Evolutionary conservation across 2,329 filamentous ascomycete genomes (phyloP), one percentile per base, ranked within the genome.

Genomic region (Sclerotiophoma versabilis): DNA sequence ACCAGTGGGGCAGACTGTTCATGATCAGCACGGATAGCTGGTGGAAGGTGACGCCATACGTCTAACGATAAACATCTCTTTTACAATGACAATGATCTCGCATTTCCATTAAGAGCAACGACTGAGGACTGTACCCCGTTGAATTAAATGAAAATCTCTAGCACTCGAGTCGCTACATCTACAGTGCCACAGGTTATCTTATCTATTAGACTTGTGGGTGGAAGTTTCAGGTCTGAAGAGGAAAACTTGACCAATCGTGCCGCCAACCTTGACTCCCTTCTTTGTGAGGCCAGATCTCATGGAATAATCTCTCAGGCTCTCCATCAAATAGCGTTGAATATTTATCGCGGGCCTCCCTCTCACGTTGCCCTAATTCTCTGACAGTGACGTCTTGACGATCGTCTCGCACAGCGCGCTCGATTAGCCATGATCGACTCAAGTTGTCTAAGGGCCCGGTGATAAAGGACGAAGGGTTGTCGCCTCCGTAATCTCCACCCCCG

Each of bases 201-300:
- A n/a, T n/a, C n/a, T n/a, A n/a, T n/a, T n/a, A n/a, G n/a, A n/a
- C n/a, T n/a, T n/a, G n/a, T n/a, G n/a, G n/a, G n/a, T n/a, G n/a
- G n/a, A n/a, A n/a, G n/a, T n/a, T n/a, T 38, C 34, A 27, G n/a
- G 23, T 27, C 37, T 45, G 44, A 22, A 62, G 57, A 41, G 55
- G 7, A 58, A 59, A 58, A 41, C 60, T 63, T 69, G 71, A 37
- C 60, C 58, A 65, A 38, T 58, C 60, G 43, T 64, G 46, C 19
- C 26, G 37, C 62, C 62, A 62, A 59, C 45, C 26, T 29, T 54
- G 44, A 23, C 49, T 61, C 23, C 43, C 54, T 45, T 61, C 41
- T 47, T 57, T 54, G 42, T 25, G n/a, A n/a, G 55, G 57, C 62
- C 60, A 65, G 34, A 63, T 53, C 22, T 17, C 17, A 42, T 32